Evolutionary conservation across 2,329 filamentous ascomycete genomes (phyloP).

Genomic region (Gliomastix tumulicola): DNA sequence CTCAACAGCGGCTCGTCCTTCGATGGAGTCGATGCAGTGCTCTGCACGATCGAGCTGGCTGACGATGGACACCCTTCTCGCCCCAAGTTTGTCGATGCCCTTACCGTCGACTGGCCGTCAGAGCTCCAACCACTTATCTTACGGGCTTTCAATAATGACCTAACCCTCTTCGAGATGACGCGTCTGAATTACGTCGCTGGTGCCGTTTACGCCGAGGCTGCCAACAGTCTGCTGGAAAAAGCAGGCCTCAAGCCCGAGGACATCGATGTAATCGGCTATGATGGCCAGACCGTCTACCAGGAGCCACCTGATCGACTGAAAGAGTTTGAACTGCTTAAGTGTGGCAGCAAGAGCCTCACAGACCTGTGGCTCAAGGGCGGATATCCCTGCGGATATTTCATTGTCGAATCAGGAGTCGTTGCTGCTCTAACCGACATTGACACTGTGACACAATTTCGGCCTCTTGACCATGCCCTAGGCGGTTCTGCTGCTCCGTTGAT

Average conservation of each 20-base stretch:
- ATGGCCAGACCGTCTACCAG: slow-evolving; percentile 21
- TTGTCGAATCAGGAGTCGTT: slow-evolving; percentile 20
- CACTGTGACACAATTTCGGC: slow-evolving; percentile 19
- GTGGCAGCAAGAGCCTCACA: slow-evolving; percentile 13
- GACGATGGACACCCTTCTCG: slow-evolving; percentile 17
- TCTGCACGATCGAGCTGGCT: slow-evolving; percentile 16
- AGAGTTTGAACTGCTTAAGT: slow-evolving; percentile 10
- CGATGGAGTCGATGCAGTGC: slow-evolving; percentile 19
- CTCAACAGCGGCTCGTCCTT: slow-evolving; percentile 20
- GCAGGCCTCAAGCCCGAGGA: slow-evolving; percentile 12
- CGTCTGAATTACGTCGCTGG: slow-evolving; percentile 20
- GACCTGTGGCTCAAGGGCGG: slow-evolving; percentile 18
- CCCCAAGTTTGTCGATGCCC: slow-evolving; percentile 15
- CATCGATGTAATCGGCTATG: slow-evolving; percentile 18
- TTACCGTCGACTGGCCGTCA: slow-evolving; percentile 18
- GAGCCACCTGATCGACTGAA: slow-evolving; percentile 15
- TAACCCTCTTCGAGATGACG: slow-evolving; percentile 17
- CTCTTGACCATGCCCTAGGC: slow-evolving; percentile 18
- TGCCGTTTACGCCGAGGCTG: slow-evolving; percentile 17
- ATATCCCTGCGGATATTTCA: slow-evolving; percentile 17
- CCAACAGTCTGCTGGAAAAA: slow-evolving; percentile 12
- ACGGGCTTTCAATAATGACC: slow-evolving; percentile 15
- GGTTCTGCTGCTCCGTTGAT: slow-evolving; percentile 18
- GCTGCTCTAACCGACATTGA: slow-evolving; percentile 17
- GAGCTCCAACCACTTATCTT: slow-evolving; percentile 15